Evolutionary conservation across 495 filamentous ascomycete genomes (phyloP).

Genomic region (Cercophora newfieldiana): DNA sequence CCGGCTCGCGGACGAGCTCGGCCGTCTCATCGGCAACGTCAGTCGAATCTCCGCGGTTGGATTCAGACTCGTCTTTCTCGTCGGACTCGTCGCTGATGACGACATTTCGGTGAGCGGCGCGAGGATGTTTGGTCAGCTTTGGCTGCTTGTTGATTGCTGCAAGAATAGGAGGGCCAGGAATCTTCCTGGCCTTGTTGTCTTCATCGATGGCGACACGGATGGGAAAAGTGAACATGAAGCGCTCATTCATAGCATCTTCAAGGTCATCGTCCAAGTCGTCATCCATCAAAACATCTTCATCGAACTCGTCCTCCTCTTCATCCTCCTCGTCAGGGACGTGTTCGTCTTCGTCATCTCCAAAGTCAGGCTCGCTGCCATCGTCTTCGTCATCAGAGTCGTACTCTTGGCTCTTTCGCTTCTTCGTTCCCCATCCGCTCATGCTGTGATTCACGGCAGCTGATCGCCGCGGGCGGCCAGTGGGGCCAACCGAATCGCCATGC

Average conservation of each 20-base stretch:
- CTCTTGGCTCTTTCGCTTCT: conserved; percentile 66
- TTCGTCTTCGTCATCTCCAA: conserved; percentile 61
- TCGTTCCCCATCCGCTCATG: conserved; percentile 51
- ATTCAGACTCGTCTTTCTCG: neutral
- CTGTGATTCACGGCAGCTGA: conserved; percentile 46
- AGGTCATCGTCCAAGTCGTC: conserved; percentile 55
- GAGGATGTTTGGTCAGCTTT: conserved; percentile 18
- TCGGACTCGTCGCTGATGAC: conserved; percentile 34
- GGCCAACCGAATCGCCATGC: conserved; percentile 30
- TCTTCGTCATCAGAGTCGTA: conserved; percentile 73
- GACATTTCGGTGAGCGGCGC: conserved; percentile 30
- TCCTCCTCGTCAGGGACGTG: conserved; percentile 51
- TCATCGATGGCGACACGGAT: conserved; percentile 36
- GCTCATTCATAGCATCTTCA: conserved; percentile 15
- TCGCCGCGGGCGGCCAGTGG: conserved; percentile 36
- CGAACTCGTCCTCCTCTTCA: conserved; percentile 59
- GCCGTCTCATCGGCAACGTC: conserved; percentile 12
- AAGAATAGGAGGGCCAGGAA: conserved; percentile 28
- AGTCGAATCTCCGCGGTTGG: conserved; percentile 8
- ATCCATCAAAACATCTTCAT: conserved; percentile 56
- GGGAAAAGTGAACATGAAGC: conserved; percentile 61
- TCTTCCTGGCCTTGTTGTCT: conserved; percentile 29
- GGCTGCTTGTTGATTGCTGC: conserved; percentile 6
- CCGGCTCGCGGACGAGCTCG: conserved; percentile 19
- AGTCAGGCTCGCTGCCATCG: conserved; percentile 58